phyloP scores from a whole-genome alignment of 768 basidiomycete genomes.

The Suillus weaverae region DNA sequence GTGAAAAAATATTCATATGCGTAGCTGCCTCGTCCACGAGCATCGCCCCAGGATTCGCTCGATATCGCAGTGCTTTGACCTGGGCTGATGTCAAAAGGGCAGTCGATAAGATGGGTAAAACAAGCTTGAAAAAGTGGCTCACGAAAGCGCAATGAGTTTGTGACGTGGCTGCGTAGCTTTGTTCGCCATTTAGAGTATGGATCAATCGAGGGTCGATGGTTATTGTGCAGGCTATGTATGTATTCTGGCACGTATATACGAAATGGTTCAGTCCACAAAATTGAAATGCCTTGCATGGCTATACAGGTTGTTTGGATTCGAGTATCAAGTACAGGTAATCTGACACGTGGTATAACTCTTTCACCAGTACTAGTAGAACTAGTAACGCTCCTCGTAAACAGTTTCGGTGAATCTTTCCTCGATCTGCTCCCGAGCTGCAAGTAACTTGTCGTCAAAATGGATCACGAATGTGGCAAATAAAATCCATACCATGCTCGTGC shows the following conservation, averaged over 20 bases:
- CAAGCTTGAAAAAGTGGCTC: slow-evolving; percentile 78
- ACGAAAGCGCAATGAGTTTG: slow-evolving; percentile 48
- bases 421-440: neutral
- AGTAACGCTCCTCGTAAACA: neutral
- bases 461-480: neutral
- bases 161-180: neutral
- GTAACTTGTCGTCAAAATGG: neutral
- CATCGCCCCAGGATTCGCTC: slow-evolving; percentile 68
- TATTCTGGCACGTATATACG: neutral
- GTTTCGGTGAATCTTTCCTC: neutral
- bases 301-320: neutral
- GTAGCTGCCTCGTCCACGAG: slow-evolving; percentile 48
- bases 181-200: neutral
- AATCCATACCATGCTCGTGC: neutral
- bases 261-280: neutral
- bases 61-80: slow-evolving; percentile 67
- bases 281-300: neutral
- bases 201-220: neutral
- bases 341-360: neutral
- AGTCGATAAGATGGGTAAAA: slow-evolving; percentile 64
- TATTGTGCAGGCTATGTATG: neutral
- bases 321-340: neutral
- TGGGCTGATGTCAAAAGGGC: slow-evolving; percentile 67
- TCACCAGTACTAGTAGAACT: neutral
- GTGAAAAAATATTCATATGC: slow-evolving; percentile 55